phyloP scores from a whole-genome alignment of 2,329 filamentous ascomycete genomes.

The Beauveria brongniartii region DNA sequence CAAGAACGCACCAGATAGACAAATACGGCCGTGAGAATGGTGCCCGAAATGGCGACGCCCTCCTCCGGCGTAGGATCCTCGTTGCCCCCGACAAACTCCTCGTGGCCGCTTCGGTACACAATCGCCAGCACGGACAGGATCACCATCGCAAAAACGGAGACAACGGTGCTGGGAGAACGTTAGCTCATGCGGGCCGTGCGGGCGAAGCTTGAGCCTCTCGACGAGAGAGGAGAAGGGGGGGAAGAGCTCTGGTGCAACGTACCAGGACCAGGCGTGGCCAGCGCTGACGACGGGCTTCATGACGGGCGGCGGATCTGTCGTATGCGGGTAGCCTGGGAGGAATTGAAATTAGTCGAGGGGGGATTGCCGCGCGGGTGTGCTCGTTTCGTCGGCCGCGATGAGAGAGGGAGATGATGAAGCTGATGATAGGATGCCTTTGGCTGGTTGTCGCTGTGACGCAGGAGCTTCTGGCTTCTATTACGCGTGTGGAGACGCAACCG shows the following conservation, averaged over 20 bases:
- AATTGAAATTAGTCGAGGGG: neutral
- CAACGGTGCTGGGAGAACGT: slow-evolving; percentile 53
- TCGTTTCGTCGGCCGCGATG: neutral
- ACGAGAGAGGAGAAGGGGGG: no score
- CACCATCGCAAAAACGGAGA: slow-evolving; percentile 58
- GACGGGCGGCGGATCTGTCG: slow-evolving; percentile 24
- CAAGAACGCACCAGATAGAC: slow-evolving; percentile 72
- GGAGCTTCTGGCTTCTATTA: neutral
- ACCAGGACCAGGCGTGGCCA: slow-evolving; percentile 95
- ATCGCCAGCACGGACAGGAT: slow-evolving; percentile 56
- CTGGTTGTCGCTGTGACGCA: neutral
- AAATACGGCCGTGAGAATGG: slow-evolving; percentile 79
- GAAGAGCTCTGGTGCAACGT: slow-evolving; percentile 25
- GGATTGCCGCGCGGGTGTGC: neutral
- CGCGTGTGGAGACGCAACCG: neutral
- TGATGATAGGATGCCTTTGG: neutral
- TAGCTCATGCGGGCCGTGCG: neutral
- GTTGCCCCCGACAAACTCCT: slow-evolving; percentile 71
- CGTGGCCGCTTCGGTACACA: slow-evolving; percentile 73
- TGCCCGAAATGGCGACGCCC: slow-evolving; percentile 69
- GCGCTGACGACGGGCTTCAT: slow-evolving; percentile 96
- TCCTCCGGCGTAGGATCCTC: slow-evolving; percentile 63
- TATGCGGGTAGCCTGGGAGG: no score
- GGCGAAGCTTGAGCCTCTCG: no score
- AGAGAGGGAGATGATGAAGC: neutral